Evolutionary conservation across 2,329 filamentous ascomycete species (phyloP).

Genomic region (Pestalotiopsis sp.): DNA sequence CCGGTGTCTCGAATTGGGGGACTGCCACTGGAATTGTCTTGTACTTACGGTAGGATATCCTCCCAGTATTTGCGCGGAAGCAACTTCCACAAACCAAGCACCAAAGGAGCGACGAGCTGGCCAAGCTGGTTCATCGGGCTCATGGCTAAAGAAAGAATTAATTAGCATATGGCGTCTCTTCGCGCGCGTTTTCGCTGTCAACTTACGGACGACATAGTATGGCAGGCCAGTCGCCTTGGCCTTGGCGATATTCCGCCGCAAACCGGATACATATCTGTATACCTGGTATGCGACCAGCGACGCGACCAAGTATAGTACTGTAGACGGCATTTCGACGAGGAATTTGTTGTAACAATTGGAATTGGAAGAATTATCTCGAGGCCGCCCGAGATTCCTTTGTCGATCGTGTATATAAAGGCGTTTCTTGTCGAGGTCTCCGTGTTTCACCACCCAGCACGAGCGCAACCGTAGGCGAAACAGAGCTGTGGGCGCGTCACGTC

Average conservation of each 20-base stretch:
- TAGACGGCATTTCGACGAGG: conserved; percentile 35
- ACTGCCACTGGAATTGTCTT: background rate
- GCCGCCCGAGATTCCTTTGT: background rate
- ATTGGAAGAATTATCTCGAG: background rate
- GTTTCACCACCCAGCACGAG: conserved; percentile 9
- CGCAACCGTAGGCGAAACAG: background rate
- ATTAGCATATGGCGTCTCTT: too few species aligned
- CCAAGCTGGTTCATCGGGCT: conserved; percentile 55
- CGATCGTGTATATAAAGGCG: conserved; percentile 2
- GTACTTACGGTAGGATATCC: conserved; percentile 60
- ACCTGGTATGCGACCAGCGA: conserved; percentile 36
- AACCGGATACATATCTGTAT: conserved; percentile 33
- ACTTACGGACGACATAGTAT: conserved; percentile 58
- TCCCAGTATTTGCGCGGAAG: conserved; percentile 60
- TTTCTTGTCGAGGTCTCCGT: conserved; percentile 4
- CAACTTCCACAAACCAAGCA: conserved; percentile 55
- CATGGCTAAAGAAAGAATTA: conserved; percentile 38
- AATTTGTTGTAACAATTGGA: background rate
- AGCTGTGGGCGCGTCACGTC: background rate
- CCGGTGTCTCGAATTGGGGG: background rate
- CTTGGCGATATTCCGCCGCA: conserved; percentile 48
- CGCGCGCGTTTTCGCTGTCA: background rate
- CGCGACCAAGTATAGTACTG: conserved; percentile 36
- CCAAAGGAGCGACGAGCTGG: conserved; percentile 57
- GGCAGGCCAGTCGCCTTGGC: conserved; percentile 54